Percentiles rank a stretch among this genome's conserved stretches.
Conservation (phyloP, 179 eudicot species). For the Silene coronaria region DNA sequence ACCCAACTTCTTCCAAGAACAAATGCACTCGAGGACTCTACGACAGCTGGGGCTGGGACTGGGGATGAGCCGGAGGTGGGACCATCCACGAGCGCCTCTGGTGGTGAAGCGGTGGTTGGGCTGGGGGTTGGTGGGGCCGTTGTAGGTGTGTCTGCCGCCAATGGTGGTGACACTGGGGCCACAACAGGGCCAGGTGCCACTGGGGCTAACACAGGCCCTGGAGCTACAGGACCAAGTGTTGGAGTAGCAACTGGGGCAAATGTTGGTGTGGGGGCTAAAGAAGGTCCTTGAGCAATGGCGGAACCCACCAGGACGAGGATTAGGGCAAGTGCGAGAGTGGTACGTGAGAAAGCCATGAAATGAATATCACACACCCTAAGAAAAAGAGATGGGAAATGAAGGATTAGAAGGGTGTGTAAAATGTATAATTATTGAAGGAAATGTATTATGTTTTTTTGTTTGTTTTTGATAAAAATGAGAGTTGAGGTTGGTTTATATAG, state of each 20-base stretch:
- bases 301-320: conserved; percentile 30
- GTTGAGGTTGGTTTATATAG: conserved; percentile 4
- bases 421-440: too few relatives aligned
- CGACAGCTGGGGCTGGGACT: not conserved
- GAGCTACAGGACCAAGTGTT: not conserved
- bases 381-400: not conserved
- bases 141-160: not conserved
- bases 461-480: not conserved
- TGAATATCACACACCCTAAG: not conserved
- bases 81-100: not conserved
- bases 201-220: conserved; percentile 7
- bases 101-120: conserved; percentile 9
- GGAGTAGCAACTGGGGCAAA: conserved; percentile 8
- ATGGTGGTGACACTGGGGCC: not conserved
- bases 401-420: not conserved
- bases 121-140: conserved; percentile 7
- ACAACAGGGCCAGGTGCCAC: not conserved
- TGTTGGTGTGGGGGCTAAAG: conserved; percentile 15
- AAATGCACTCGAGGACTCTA: conserved; percentile 6
- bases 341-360: conserved; percentile 32
- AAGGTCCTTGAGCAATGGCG: conserved; percentile 31
- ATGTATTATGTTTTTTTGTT: not conserved
- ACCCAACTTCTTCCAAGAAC: conserved; percentile 26
- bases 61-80: conserved; percentile 9
- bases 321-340: conserved; percentile 27